A percentile compares a stretch with the other conserved stretches of the same genome.
Evolutionary conservation across 1,139 yeast genomes (phyloP).

Genomic region (Yamadazyma diddensiae): DNA sequence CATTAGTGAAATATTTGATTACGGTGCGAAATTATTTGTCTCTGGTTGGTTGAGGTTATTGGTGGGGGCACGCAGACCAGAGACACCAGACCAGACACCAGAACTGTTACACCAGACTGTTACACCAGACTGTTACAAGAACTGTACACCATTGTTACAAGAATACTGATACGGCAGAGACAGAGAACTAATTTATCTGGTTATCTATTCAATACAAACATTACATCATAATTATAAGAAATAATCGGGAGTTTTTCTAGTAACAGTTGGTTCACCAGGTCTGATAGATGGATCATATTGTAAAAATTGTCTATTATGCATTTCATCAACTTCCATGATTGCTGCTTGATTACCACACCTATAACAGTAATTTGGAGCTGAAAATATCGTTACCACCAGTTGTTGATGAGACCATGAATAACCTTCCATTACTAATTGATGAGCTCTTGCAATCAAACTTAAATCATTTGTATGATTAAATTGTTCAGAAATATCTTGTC

Average conservation of each 20-base stretch:
- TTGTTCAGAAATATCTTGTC: slow-evolving; percentile 51
- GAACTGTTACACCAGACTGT: too few species aligned
- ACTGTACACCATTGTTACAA: too few species aligned
- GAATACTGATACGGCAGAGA: too few species aligned
- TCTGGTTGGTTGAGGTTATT: slow-evolving; percentile 21
- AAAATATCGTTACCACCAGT: slow-evolving; percentile 96
- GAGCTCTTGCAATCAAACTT: slow-evolving; percentile 91
- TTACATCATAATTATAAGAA: slow-evolving; percentile 48
- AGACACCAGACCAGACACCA: too few species aligned
- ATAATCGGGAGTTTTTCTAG: slow-evolving; percentile 93
- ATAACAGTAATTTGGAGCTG: slow-evolving; percentile 96
- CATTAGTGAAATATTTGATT: slow-evolving; percentile 19
- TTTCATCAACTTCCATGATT: slow-evolving; percentile 96
- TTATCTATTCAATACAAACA: slow-evolving; percentile 2
- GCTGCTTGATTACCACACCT: slow-evolving; percentile 99
- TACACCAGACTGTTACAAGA: too few species aligned
- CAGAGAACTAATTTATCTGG: neutral
- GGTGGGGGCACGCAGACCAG: neutral
- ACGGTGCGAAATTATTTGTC: slow-evolving; percentile 12
- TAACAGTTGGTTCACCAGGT: slow-evolving; percentile 95
- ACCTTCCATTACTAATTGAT: slow-evolving; percentile 98
- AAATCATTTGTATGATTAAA: slow-evolving; percentile 87
- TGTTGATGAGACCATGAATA: slow-evolving; percentile 75
- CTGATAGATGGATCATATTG: slow-evolving; percentile 94
- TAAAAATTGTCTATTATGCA: slow-evolving; percentile 80